Conservation (phyloP, 2,329 filamentous ascomycete species). For the Leptographium radiaticola region DNA sequence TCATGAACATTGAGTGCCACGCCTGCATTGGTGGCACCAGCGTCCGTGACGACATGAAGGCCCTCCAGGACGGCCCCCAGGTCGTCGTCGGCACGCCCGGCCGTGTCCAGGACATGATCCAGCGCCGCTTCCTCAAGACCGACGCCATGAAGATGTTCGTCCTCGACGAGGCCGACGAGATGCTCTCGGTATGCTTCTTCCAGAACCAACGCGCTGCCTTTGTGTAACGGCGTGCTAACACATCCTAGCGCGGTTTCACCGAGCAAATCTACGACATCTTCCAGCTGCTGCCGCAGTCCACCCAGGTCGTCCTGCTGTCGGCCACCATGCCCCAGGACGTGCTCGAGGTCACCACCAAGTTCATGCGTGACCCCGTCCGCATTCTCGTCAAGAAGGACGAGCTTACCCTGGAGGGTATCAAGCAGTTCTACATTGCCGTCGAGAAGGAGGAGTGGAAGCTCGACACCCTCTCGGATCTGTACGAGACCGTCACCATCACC, state of each 20-base stretch:
- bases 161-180: constrained; percentile 98
- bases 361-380: constrained; percentile 98
- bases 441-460: constrained; percentile 99
- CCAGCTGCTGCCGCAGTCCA: constrained; percentile 94
- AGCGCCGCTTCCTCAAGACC: constrained; percentile 92
- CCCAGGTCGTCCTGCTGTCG: constrained; percentile 94
- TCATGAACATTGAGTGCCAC: constrained; percentile 99
- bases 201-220: neutral
- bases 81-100: constrained; percentile 96
- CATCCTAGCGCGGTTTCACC: constrained; percentile 76
- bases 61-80: constrained; percentile 88
- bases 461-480: constrained; percentile 94
- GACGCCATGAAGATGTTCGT: constrained; percentile 99
- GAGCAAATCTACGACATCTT: constrained; percentile 99
- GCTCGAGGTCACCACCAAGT: constrained; percentile 98
- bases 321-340: constrained; percentile 99
- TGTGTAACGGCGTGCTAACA: constrained; percentile 19
- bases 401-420: constrained; percentile 98
- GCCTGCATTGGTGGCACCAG: constrained; percentile 98
- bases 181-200: constrained; percentile 63
- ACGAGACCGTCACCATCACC: constrained; percentile 98
- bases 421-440: constrained; percentile 99
- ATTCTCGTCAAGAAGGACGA: constrained; percentile 99
- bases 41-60: constrained; percentile 97
- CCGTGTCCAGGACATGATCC: constrained; percentile 99